Evolutionary conservation across 441 rosid species (phyloP), one percentile per base, ranked within the genome.

Genomic region (Raphanus hybrid): DNA sequence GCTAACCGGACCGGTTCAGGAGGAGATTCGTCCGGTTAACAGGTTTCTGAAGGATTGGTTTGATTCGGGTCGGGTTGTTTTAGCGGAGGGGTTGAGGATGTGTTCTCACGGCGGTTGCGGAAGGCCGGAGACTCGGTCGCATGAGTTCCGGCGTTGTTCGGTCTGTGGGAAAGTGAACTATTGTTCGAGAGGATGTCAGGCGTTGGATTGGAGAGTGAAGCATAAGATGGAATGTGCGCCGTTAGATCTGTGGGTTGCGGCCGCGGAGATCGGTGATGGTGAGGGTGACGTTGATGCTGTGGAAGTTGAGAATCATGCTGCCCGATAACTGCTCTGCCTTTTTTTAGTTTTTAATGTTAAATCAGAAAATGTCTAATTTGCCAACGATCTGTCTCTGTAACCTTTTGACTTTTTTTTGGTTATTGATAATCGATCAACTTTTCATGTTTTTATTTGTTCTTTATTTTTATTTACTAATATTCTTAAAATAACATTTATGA

Each of bases 151-250:
- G 74, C 77, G 94, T 62, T 92, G 99, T 65, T 92, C 99, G 0
- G 96, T 85, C 4, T 94, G 99, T 72, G 92, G 97, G 34, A 77
- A 55, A 5, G 99, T 91, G 26, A 91, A 90, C 77, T 94, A 94
- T 50, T 94, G 97, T 63, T 94, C 99, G 0, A 84, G 97, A 14
- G 99, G 88, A 0, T 94, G 97, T 37, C 99, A 92, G 64, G 97
- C 97, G 58, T 82, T 86, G 15, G 99, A 94, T 76, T 94, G 99
- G 99, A 92, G 86, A 83, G 20, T 82, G 15, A 87, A 86, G 27
- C 99, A 94, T 76, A 90, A 89, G 87, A 69, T 57, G 61, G 94
- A 90, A 52, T 92, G 99, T 71, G 74, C 60, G 3, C 84, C 94
- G 16, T 66, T 84, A 57, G 88, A 78, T 81, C 73, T 81, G 55